phyloP scores from a whole-genome alignment of 768 basidiomycete genomes.

The Phylloporus sp. region DNA sequence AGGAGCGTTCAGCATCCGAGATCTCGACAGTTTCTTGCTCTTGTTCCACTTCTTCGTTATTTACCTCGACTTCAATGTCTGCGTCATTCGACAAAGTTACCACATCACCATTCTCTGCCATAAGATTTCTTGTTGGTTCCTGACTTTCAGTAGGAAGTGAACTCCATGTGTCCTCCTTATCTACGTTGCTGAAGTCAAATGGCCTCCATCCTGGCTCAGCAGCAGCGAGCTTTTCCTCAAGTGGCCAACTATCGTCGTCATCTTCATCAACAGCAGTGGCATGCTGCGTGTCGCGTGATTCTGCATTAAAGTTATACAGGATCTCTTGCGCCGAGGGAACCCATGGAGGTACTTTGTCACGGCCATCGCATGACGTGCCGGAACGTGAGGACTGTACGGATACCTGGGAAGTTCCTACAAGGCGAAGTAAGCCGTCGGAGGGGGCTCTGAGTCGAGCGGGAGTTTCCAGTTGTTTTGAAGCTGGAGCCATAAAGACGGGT shows the following conservation, averaged over 20 bases:
- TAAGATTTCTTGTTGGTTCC: conserved; percentile 25
- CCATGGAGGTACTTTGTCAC: conserved; percentile 46
- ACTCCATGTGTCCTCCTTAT: conserved; percentile 76
- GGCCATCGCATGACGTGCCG: conserved; percentile 46
- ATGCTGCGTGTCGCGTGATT: conserved; percentile 21
- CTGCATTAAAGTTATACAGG: conserved; percentile 40
- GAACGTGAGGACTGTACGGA: conserved; percentile 54
- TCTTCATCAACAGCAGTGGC: conserved; percentile 37
- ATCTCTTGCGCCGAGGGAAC: conserved; percentile 58
- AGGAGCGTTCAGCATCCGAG: conserved; percentile 32
- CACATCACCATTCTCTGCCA: conserved; percentile 3
- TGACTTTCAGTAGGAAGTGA: conserved; percentile 60
- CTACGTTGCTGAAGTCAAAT: conserved; percentile 45
- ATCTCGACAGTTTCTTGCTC: conserved; percentile 27
- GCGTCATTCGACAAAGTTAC: conserved; percentile 1
- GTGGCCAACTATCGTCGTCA: conserved; percentile 66
- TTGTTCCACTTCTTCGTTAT: conserved; percentile 8
- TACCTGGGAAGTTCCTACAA: conserved; percentile 29
- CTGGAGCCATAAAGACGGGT: conserved; percentile 25
- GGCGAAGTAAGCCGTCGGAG: conserved; percentile 12
- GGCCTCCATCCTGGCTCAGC: conserved; percentile 56
- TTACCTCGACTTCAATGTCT: conserved; percentile 10
- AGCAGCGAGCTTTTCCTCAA: conserved; percentile 57
- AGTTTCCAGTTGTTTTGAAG: conserved; percentile 36
- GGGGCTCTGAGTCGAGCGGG: conserved; percentile 31